Base-by-base conservation (phyloP, 352 stramenopile species). In the Globisporangium iwayamae region DNA sequence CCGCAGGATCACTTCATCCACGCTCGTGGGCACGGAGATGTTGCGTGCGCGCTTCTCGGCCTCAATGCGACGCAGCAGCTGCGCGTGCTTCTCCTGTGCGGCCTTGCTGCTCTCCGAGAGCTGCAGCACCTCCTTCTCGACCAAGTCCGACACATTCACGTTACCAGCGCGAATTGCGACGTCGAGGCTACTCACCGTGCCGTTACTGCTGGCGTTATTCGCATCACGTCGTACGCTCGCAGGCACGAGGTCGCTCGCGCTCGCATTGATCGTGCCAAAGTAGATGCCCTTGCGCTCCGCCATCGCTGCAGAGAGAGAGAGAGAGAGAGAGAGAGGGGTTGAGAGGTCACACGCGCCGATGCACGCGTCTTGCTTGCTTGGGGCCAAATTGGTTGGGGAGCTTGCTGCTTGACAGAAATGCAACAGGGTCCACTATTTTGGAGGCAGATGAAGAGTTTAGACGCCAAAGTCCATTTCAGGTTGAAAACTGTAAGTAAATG, bases 11-110 rank as follows among this genome's bases (percentile, higher is more conserved):
- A 99, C 93, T 62, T 99, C 88, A 14, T 95, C 78, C 1, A 92
- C 82, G 39, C 90, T 88, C 4, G 97, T 99, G 25, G 96, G 96
- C 18, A 99, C 96, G 45, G 89, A 81, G 28, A 99, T 93, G 43
- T 82, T 85, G 32, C 93, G 75, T 18, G 93, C 91, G 6, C 88
- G 85, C 66, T 96, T 95, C 71, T 98, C 90, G 2, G 92, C 86
- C 68, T 99, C 94, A 28, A 98, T 83, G 36, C 86, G 81, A 20
- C 82, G 81, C 62, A 97, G 74, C 46, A 93, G 66, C 72, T 93
- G 80, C 56, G 89, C 90, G 66, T 96, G 90, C 66, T 96, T 94
- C 63, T 95, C 86, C 73, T 96, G 90, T 32, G 86, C 89, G 13
- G 67, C 72, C 41, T 80, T 77, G 65, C 87, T 96, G 67, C 75